Conservation (phyloP, 371 early-diverging fungal genomes). For the Thermomucor indicae-seudaticae region DNA sequence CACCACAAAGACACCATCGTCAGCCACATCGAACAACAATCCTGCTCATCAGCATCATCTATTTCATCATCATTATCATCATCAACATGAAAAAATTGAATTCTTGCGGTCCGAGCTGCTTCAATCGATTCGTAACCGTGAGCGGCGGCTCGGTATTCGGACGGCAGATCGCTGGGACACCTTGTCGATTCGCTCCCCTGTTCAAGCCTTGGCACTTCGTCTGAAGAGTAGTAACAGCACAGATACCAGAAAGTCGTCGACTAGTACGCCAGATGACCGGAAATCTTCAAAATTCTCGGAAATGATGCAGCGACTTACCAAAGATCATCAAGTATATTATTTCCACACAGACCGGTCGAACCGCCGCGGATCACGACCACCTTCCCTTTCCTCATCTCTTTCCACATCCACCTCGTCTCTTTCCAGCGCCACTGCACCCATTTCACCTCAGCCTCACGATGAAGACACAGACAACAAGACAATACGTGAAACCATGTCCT, state of each 20-base stretch:
- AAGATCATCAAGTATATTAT: constrained; percentile 35
- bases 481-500: constrained; percentile 21
- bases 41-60: constrained; percentile 1
- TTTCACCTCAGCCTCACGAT: constrained; percentile 3
- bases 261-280: no score
- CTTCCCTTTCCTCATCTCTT: constrained; percentile 25
- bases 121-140: constrained; percentile 27
- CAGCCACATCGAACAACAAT: not conserved
- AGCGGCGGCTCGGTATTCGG: constrained; percentile 28
- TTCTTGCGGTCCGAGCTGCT: constrained; percentile 33
- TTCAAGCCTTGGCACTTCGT: constrained; percentile 5
- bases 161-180: constrained; percentile 32
- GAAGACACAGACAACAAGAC: not conserved
- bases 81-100: constrained; percentile 29
- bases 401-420: constrained; percentile 19
- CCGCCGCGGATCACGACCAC: constrained; percentile 14
- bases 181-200: constrained; percentile 13
- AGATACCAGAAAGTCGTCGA: not conserved
- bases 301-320: constrained; percentile 28
- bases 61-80: constrained; percentile 9
- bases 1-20: constrained; percentile 9
- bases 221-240: constrained; percentile 10
- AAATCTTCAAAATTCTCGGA: constrained; percentile 9
- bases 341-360: constrained; percentile 16
- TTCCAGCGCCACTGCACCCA: constrained; percentile 1